A percentile compares a stretch with the other conserved stretches of the same genome.
Conservation (phyloP, 2,329 filamentous ascomycete species). For the Coniella vitis region DNA sequence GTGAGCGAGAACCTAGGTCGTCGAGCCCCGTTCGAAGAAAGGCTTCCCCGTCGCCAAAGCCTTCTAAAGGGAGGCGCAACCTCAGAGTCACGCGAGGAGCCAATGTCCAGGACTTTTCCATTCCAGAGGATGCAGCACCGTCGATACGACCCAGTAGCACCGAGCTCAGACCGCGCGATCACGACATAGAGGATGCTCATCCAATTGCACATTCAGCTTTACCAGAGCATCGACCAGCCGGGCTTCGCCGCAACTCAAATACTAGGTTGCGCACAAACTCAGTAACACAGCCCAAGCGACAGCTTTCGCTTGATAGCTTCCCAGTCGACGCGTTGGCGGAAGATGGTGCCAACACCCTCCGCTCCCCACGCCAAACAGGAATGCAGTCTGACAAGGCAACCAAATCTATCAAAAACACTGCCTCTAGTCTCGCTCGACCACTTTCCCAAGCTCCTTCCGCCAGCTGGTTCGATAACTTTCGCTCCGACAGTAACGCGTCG, state of each 20-base stretch:
- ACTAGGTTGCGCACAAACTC: constrained; percentile 26
- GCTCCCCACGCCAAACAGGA: constrained; percentile 24
- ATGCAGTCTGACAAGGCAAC: constrained; percentile 20
- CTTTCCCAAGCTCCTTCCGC: constrained; percentile 28
- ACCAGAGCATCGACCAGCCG: constrained; percentile 15
- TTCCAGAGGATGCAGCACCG: constrained; percentile 9
- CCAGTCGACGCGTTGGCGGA: constrained; percentile 22
- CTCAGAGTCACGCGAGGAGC: not conserved
- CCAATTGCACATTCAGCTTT: not conserved
- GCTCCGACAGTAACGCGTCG: constrained; percentile 6
- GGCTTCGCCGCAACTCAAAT: constrained; percentile 27
- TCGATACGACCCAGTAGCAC: not conserved
- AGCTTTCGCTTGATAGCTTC: constrained; percentile 28
- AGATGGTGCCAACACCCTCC: constrained; percentile 24
- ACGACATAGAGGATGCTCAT: constrained; percentile 6
- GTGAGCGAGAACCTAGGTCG: constrained; percentile 19
- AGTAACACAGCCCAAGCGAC: constrained; percentile 24
- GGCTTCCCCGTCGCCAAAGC: constrained; percentile 9
- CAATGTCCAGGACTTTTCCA: constrained; percentile 5
- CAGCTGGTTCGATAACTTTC: constrained; percentile 25
- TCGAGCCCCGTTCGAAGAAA: constrained; percentile 7
- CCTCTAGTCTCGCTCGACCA: constrained; percentile 23
- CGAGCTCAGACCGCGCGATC: not conserved
- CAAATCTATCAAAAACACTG: constrained; percentile 19
- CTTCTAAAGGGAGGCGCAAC: not conserved